Conservation (phyloP, 2,329 filamentous ascomycete species). For the Diplodia intermedia region DNA sequence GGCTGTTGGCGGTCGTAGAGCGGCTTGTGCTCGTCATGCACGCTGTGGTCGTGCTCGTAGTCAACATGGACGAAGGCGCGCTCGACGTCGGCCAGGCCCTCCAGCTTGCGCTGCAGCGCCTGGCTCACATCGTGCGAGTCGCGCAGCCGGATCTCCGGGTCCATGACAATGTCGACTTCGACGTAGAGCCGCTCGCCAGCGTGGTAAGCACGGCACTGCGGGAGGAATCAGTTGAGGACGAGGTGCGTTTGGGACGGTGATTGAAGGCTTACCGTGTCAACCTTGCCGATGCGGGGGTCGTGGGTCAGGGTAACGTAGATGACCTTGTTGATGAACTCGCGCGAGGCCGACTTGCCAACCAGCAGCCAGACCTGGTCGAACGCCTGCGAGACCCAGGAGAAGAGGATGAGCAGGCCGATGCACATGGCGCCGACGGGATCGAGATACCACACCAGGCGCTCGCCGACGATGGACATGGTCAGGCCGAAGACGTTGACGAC, state of each 20-base stretch:
- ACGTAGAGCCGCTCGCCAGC: slow-evolving; percentile 68
- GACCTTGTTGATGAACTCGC: slow-evolving; percentile 63
- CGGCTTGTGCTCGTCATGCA: slow-evolving; percentile 50
- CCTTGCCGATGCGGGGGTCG: slow-evolving; percentile 61
- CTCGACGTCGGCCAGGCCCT: slow-evolving; percentile 53
- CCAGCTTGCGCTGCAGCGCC: slow-evolving; percentile 66
- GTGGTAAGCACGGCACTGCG: slow-evolving; percentile 64
- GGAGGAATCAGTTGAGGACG: slow-evolving; percentile 33
- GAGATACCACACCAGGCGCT: slow-evolving; percentile 63
- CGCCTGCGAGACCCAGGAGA: slow-evolving; percentile 67
- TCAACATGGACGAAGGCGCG: slow-evolving; percentile 60
- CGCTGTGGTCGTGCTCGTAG: slow-evolving; percentile 52
- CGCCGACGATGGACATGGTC: slow-evolving; percentile 63
- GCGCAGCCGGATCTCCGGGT: slow-evolving; percentile 61
- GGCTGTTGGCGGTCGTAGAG: slow-evolving; percentile 45
- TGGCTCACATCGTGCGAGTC: slow-evolving; percentile 68
- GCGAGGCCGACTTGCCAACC: slow-evolving; percentile 67
- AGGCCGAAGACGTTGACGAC: slow-evolving; percentile 63
- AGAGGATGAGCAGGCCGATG: slow-evolving; percentile 66
- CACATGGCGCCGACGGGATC: slow-evolving; percentile 67
- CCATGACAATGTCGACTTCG: slow-evolving; percentile 68
- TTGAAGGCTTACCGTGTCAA: slow-evolving; percentile 57
- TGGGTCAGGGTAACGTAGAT: slow-evolving; percentile 64
- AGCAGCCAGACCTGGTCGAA: slow-evolving; percentile 68
- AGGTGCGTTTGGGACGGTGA: neutral